Percentiles rank a stretch among this genome's conserved stretches.
Conservation (phyloP, 78 protist genomes). For the slime mould (Dictyostelium discoideum) region DNA sequence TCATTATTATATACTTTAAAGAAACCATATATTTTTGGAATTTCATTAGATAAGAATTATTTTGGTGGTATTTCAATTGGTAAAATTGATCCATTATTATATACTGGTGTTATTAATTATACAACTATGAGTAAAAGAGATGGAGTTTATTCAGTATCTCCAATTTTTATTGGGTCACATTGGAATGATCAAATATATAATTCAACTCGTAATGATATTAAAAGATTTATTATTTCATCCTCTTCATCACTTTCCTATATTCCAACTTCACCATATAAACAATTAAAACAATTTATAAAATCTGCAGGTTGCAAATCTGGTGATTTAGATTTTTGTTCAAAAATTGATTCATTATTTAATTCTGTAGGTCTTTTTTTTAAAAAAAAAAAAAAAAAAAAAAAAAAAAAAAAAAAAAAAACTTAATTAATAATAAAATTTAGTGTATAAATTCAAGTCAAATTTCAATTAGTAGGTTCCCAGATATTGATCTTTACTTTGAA, state of each 20-base stretch:
- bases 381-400: too few relatives aligned
- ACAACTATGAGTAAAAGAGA: slow-evolving; percentile 41
- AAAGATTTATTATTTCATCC: slow-evolving; percentile 18
- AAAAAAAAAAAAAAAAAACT: too few relatives aligned
- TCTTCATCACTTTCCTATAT: slow-evolving; percentile 54
- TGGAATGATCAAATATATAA: slow-evolving; percentile 42
- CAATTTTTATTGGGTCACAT: neutral
- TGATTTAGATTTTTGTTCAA: slow-evolving; percentile 23
- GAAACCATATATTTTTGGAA: slow-evolving; percentile 69
- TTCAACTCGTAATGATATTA: neutral
- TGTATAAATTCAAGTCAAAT: slow-evolving; percentile 3
- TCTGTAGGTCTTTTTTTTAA: neutral
- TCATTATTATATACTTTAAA: slow-evolving; percentile 40
- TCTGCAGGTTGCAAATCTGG: slow-evolving; percentile 13
- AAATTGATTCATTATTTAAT: slow-evolving; percentile 24
- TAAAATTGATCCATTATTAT: slow-evolving; percentile 45
- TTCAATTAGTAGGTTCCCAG: slow-evolving; percentile 49
- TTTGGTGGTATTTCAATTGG: slow-evolving; percentile 76
- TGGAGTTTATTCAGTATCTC: slow-evolving; percentile 33
- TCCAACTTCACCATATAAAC: neutral
- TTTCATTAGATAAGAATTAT: slow-evolving; percentile 66
- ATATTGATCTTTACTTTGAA: slow-evolving; percentile 4
- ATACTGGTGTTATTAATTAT: slow-evolving; percentile 21
- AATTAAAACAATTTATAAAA: slow-evolving; percentile 13
- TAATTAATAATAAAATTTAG: neutral